Evolutionary conservation across 2,329 filamentous ascomycete species (phyloP).

Genomic region (Thermoascus crustaceus): DNA sequence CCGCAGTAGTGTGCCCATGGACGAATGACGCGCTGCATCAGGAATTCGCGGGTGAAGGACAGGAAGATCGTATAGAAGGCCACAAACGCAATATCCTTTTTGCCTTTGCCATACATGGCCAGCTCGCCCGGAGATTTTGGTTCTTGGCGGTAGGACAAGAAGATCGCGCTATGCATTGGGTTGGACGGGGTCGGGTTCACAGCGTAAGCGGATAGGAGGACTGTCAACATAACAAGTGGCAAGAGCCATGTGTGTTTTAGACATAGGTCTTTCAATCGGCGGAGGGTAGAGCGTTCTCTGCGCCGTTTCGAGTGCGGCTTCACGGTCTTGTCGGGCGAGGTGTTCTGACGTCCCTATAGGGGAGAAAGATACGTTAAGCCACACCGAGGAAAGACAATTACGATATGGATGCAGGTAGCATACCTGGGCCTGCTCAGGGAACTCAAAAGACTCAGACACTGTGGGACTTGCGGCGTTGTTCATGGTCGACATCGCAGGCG

Average conservation of each 20-base stretch:
- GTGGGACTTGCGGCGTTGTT: constrained; percentile 27
- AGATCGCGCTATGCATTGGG: constrained; percentile 71
- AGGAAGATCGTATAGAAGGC: constrained; percentile 82
- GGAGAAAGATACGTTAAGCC: too few relatives aligned
- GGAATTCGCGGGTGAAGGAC: constrained; percentile 87
- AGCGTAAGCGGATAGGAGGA: constrained; percentile 61
- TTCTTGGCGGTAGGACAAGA: constrained; percentile 77
- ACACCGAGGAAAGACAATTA: too few relatives aligned
- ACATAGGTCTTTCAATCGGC: constrained; percentile 35
- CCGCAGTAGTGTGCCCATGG: constrained; percentile 64
- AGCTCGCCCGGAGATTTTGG: constrained; percentile 40
- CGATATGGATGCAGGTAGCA: too few relatives aligned
- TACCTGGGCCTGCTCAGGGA: constrained; percentile 25
- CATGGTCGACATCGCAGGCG: constrained; percentile 40
- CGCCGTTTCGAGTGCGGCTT: constrained; percentile 37
- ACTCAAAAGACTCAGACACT: too few relatives aligned
- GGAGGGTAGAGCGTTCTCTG: constrained; percentile 34
- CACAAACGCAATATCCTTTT: constrained; percentile 77
- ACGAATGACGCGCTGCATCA: constrained; percentile 83
- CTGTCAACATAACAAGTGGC: constrained; percentile 59
- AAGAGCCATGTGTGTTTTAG: constrained; percentile 53
- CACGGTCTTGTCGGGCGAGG: constrained; percentile 18
- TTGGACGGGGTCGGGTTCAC: constrained; percentile 71
- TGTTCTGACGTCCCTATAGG: constrained; percentile 5
- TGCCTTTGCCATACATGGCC: constrained; percentile 80